Percentiles rank a stretch among this genome's conserved stretches.
Conservation (phyloP, 129 eudicot species). For the Flaveria sonorensis region DNA sequence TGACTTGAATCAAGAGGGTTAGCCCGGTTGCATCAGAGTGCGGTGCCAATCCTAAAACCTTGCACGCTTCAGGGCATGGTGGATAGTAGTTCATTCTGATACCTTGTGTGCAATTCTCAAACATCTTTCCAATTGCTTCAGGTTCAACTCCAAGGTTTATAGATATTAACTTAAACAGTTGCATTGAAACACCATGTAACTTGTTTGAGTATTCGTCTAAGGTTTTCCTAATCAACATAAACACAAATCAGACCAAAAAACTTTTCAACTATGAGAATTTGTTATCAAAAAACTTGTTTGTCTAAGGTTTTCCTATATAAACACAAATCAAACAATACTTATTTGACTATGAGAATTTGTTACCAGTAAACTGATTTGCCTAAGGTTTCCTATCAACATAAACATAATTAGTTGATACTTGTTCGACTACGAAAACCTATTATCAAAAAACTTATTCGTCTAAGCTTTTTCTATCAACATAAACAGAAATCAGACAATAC, state of each 20-base stretch:
- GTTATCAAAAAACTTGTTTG: too few species aligned
- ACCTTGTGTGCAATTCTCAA: conserved; percentile 51
- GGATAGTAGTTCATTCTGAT: conserved; percentile 64
- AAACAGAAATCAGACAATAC: too few species aligned
- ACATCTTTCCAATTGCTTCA: conserved; percentile 26
- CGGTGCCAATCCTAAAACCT: conserved; percentile 48
- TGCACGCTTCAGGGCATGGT: conserved; percentile 50
- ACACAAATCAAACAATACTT: too few species aligned
- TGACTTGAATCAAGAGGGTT: conserved; percentile 55
- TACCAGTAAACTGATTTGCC: too few species aligned
- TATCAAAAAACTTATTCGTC: too few species aligned
- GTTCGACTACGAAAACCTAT: too few species aligned
- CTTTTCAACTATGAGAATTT: background rate
- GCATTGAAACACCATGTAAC: conserved; percentile 25
- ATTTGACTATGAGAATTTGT: too few species aligned
- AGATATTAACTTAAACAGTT: conserved; percentile 37
- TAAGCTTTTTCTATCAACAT: too few species aligned
- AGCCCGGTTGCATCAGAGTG: conserved; percentile 58
- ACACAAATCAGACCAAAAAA: background rate
- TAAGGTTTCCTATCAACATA: too few species aligned
- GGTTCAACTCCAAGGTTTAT: conserved; percentile 40
- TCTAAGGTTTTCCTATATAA: too few species aligned
- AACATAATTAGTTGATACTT: too few species aligned
- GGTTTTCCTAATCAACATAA: conserved; percentile 39
- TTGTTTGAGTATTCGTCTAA: conserved; percentile 42